A percentile compares a stretch with the other conserved stretches of the same genome.
Evolutionary conservation across 2,329 filamentous ascomycete genomes (phyloP).

Genomic region (Paecilomyces niveus): DNA sequence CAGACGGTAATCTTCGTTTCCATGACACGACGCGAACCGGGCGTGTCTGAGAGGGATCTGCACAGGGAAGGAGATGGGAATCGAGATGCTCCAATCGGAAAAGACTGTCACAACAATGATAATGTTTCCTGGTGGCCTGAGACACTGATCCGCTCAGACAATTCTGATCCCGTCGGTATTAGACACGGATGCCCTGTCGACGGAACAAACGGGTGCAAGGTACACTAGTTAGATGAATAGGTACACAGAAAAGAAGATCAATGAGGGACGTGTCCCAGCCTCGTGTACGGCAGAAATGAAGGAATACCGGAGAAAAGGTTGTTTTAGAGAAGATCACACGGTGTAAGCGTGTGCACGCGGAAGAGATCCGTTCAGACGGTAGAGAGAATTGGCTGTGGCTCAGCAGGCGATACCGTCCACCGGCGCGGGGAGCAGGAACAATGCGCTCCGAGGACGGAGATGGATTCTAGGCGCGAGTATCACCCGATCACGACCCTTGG

Average conservation of each 20-base stretch:
- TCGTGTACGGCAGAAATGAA: not conserved
- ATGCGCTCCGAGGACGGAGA: not conserved
- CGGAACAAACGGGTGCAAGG: not conserved
- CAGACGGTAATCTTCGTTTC: conserved; percentile 4
- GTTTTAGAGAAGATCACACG: not conserved
- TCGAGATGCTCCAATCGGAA: not conserved
- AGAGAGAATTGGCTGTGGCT: not conserved
- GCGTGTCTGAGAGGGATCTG: not conserved
- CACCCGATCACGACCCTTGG: not conserved
- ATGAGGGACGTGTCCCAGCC: not conserved
- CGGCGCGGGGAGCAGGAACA: not conserved
- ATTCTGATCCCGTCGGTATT: not conserved
- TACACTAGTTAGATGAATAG: conserved; percentile 1
- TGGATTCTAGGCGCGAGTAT: not conserved
- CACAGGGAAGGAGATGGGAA: not conserved
- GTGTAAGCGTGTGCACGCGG: not conserved
- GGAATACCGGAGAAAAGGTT: not conserved
- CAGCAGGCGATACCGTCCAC: not conserved
- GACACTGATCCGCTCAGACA: conserved; percentile 2
- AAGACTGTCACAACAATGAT: not conserved
- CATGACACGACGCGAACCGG: conserved; percentile 4
- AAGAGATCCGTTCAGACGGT: not conserved
- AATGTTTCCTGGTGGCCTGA: not conserved
- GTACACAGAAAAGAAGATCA: conserved; percentile 13
- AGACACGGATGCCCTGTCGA: not conserved